Percentiles rank a stretch among this genome's conserved stretches.
phyloP scores from a whole-genome alignment of 768 basidiomycete genomes.

The Atractiella rhizophila region DNA sequence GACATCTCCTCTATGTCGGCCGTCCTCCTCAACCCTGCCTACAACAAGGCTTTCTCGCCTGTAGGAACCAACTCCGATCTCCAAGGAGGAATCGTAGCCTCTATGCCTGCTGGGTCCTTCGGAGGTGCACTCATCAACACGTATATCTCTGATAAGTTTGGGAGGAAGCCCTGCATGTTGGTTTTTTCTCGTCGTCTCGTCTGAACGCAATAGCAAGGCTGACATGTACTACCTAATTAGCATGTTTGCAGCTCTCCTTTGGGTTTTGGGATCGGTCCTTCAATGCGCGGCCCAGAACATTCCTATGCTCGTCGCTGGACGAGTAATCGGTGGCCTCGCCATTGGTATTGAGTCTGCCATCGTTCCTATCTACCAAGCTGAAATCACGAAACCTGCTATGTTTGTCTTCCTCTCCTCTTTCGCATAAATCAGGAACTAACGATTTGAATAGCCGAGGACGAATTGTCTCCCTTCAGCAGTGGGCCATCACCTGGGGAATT shows the following conservation, averaged over 20 bases:
- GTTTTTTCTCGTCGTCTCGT: neutral
- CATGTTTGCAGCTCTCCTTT: constrained; percentile 3
- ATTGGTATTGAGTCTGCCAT: too few species aligned
- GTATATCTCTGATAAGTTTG: constrained; percentile 6
- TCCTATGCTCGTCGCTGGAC: constrained; percentile 2
- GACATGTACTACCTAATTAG: neutral
- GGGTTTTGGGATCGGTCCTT: constrained; percentile 6
- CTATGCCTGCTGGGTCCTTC: constrained; percentile 5
- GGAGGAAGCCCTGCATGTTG: constrained; percentile 1
- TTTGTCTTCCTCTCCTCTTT: constrained; percentile 21
- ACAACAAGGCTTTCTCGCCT: neutral
- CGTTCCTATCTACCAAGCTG: constrained; percentile 9
- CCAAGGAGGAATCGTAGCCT: constrained; percentile 5
- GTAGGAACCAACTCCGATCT: constrained; percentile 1
- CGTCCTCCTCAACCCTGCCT: constrained; percentile 1
- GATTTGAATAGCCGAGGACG: too few species aligned
- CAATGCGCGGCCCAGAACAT: neutral
- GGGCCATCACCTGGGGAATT: constrained; percentile 26
- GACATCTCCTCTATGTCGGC: constrained; percentile 6
- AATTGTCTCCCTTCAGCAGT: constrained; percentile 52
- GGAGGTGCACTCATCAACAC: constrained; percentile 5
- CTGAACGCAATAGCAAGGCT: neutral
- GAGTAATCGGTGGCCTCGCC: neutral
- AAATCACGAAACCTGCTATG: constrained; percentile 30
- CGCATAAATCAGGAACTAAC: too few species aligned